phyloP scores from a whole-genome alignment of 495 filamentous ascomycete species.

The Podospora tetraspora region DNA sequence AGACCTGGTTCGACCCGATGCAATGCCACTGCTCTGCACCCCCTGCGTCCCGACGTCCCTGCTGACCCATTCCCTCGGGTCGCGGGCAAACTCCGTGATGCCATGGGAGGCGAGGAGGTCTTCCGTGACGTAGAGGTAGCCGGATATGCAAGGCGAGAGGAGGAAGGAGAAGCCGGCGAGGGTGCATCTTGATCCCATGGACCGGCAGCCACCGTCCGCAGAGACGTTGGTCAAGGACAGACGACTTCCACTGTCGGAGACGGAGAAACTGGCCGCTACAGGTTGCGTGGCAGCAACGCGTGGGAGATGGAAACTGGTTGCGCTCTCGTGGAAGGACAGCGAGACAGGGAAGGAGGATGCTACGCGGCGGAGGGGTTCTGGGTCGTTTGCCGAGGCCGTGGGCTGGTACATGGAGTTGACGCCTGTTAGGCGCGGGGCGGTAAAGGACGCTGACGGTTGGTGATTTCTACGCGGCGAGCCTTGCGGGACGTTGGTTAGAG shows the following conservation, averaged over 20 bases:
- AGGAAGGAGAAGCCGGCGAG: slow-evolving; percentile 38
- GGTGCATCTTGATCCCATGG: slow-evolving; percentile 22
- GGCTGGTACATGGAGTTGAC: slow-evolving; percentile 19
- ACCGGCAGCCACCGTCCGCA: slow-evolving; percentile 14
- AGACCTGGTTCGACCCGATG: slow-evolving; percentile 30
- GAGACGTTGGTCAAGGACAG: not conserved
- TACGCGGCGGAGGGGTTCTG: not conserved
- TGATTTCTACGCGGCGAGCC: slow-evolving; percentile 15
- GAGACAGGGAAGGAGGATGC: slow-evolving; percentile 10
- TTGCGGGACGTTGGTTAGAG: not conserved
- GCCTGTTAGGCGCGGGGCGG: slow-evolving; percentile 5
- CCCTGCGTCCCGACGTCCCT: too few species aligned
- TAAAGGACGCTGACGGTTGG: not conserved
- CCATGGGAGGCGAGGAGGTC: slow-evolving; percentile 42
- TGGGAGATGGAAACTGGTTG: not conserved
- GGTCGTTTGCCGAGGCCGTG: not conserved
- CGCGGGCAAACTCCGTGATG: slow-evolving; percentile 24
- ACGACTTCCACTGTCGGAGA: not conserved
- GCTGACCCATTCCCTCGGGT: slow-evolving; percentile 30
- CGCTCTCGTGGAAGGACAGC: slow-evolving; percentile 18
- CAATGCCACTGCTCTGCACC: slow-evolving; percentile 19
- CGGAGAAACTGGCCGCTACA: not conserved
- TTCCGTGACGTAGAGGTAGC: slow-evolving; percentile 37
- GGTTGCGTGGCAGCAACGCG: not conserved
- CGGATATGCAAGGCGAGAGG: slow-evolving; percentile 42